Base-by-base conservation (phyloP, 2,329 filamentous ascomycete species). In the Teratosphaeriaceae sp. region DNA sequence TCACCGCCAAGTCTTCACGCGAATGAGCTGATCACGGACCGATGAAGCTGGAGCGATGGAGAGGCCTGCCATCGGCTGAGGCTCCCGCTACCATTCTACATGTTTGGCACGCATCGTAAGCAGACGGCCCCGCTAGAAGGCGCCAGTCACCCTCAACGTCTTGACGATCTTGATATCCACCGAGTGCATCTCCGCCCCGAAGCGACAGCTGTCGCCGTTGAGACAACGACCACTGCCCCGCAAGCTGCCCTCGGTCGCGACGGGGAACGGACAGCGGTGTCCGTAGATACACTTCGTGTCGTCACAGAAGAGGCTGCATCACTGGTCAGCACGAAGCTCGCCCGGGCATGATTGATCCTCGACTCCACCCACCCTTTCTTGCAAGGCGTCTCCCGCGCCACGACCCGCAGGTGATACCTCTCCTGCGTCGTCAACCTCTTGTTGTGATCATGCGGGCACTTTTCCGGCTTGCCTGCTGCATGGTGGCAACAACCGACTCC, bases 361-460 rank as follows among this genome's bases (percentile, higher is more conserved):
- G 5, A 18, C 31, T 13, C n/a, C n/a, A n/a, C n/a, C n/a, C 20
- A 34, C 31, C 76, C 76, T 53, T 75, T 74, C 44, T 70, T 69
- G 55, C 79, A 82, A 19, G 78, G 76, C 3, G 76, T 78, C 75
- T 80, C 79, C 39, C 79, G 73, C 37, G 78, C 77, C 16, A 82
- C 75, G 19, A 76, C 71, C 20, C 70, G 70, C 42, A 82, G 61
- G n/a, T 72, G 72, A 16, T 69, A 65, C 38, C 74, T 57, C 53
- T 82, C 78, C 23, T 66, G 65, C 38, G 67, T 67, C n/a, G 65
- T 73, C 26, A 78, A 66, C 46, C 73, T 71, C 57, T 74, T 72
- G n/a, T 62, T 55, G 50, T 77, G 74, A 24, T 70, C 63, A 57
- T 82, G 77, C 7, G 75, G 74, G 54, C 79, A 82, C 13, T 60